Evolutionary conservation across 768 basidiomycete species (phyloP).

Genomic region (Dacryopinax primogenitus): DNA sequence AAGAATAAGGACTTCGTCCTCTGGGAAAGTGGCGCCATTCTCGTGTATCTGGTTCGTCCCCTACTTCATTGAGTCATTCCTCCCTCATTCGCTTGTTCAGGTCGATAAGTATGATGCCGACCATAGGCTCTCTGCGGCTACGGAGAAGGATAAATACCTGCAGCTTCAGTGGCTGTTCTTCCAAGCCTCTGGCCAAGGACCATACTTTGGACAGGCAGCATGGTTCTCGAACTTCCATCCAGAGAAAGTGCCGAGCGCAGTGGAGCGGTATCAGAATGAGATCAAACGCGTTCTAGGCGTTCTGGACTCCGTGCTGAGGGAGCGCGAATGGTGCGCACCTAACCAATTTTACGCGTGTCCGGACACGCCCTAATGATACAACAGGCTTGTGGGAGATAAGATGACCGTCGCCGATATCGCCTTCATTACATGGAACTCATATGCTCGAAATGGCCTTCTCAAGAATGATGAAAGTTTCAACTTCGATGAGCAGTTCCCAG

Average conservation of each 20-base stretch:
- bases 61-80: background rate
- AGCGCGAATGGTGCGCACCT: slow-evolving; percentile 12
- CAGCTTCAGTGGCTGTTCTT: slow-evolving; percentile 19
- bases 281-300: slow-evolving; percentile 17
- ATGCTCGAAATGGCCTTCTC: background rate
- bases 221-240: slow-evolving; percentile 20
- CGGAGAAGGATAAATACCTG: slow-evolving; percentile 13
- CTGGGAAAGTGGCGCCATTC: slow-evolving; percentile 18
- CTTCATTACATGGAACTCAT: slow-evolving; percentile 15
- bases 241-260: slow-evolving; percentile 14
- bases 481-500: background rate
- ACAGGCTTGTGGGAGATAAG: slow-evolving; percentile 16
- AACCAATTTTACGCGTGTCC: background rate
- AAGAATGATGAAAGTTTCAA: background rate
- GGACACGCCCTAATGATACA: background rate
- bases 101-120: slow-evolving; percentile 17
- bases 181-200: slow-evolving; percentile 17
- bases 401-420: slow-evolving; percentile 19
- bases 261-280: slow-evolving; percentile 18
- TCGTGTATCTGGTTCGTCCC: slow-evolving; percentile 15
- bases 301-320: slow-evolving; percentile 17
- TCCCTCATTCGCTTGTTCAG: background rate
- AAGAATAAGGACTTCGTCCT: slow-evolving; percentile 16
- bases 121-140: slow-evolving; percentile 14
- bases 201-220: slow-evolving; percentile 17